A percentile compares a stretch with the other conserved stretches of the same genome.
Conservation (phyloP, 768 basidiomycete species). For the Peribolospora kevripleyi region DNA sequence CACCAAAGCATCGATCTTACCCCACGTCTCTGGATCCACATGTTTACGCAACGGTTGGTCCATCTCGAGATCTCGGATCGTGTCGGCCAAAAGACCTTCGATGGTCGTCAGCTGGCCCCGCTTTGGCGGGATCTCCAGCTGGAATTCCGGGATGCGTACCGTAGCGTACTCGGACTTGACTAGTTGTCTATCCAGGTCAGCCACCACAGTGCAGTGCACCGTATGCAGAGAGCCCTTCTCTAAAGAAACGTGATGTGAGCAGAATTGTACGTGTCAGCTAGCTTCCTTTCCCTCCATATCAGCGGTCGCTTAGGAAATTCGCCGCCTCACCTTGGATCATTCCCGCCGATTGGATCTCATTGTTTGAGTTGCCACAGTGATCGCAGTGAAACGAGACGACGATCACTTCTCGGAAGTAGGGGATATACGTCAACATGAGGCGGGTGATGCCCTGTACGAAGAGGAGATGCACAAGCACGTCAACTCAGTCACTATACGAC, state of each 20-base stretch:
- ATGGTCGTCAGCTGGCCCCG: conserved; percentile 90
- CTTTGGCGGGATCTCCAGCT: conserved; percentile 63
- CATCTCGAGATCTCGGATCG: conserved; percentile 47
- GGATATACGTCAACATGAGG: conserved; percentile 73
- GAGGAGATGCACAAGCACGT: background rate
- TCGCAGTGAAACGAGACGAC: conserved; percentile 93
- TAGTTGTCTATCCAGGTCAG: conserved; percentile 75
- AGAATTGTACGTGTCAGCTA: background rate
- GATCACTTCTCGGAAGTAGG: conserved; percentile 82
- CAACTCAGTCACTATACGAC: background rate
- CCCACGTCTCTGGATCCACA: conserved; percentile 45
- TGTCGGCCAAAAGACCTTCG: conserved; percentile 69
- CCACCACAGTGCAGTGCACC: conserved; percentile 41
- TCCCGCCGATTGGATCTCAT: conserved; percentile 81
- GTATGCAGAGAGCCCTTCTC: conserved; percentile 70
- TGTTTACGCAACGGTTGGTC: conserved; percentile 54
- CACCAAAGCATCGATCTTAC: conserved; percentile 53
- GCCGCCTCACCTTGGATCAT: conserved; percentile 44
- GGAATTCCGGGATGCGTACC: conserved; percentile 60
- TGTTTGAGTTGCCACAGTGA: conserved; percentile 67
- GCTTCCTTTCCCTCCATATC: background rate
- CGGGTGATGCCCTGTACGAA: conserved; percentile 56
- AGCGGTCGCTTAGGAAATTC: background rate
- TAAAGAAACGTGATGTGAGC: conserved; percentile 16
- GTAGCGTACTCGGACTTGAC: conserved; percentile 68